A percentile compares a stretch with the other conserved stretches of the same genome.
Evolutionary conservation across 1,284 basidiomycete species (phyloP).

Genomic region (Boletus holoroseus): DNA sequence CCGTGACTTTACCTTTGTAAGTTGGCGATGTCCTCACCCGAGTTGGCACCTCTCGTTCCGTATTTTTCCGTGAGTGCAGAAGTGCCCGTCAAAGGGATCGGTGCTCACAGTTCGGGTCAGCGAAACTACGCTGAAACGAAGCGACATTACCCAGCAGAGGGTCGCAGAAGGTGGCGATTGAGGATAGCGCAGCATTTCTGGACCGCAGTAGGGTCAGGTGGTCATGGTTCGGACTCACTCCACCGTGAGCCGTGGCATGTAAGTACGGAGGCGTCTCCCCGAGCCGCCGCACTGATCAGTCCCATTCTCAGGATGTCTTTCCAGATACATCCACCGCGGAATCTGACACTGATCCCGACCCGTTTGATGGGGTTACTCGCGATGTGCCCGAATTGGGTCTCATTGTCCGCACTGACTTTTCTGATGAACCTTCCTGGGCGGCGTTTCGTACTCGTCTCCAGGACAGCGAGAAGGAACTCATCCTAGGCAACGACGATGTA

Average conservation of each 20-base stretch:
- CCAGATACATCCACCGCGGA: conserved; percentile 32
- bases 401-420: conserved; percentile 63
- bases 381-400: conserved; percentile 44
- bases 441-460: conserved; percentile 47
- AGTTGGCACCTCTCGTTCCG: conserved; percentile 10
- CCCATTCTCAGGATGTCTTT: conserved; percentile 12
- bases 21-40: conserved; percentile 17
- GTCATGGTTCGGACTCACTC: conserved; percentile 16
- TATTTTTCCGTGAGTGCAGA: conserved; percentile 19
- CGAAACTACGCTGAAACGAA: conserved; percentile 36
- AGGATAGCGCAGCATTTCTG: conserved; percentile 40
- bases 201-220: conserved; percentile 24
- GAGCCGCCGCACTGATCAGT: background rate
- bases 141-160: conserved; percentile 33
- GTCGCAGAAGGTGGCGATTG: conserved; percentile 39
- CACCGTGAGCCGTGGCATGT: conserved; percentile 11
- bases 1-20: background rate
- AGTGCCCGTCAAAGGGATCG: background rate
- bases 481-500: conserved; percentile 22
- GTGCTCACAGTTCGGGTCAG: conserved; percentile 24
- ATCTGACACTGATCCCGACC: conserved; percentile 44
- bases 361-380: conserved; percentile 35
- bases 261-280: background rate
- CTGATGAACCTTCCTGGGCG: conserved; percentile 59
- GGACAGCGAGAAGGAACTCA: conserved; percentile 48